A percentile compares a stretch with the other conserved stretches of the same genome.
Conservation (phyloP, 2,329 filamentous ascomycete genomes). For the Aotearoamyces nothofagi region DNA sequence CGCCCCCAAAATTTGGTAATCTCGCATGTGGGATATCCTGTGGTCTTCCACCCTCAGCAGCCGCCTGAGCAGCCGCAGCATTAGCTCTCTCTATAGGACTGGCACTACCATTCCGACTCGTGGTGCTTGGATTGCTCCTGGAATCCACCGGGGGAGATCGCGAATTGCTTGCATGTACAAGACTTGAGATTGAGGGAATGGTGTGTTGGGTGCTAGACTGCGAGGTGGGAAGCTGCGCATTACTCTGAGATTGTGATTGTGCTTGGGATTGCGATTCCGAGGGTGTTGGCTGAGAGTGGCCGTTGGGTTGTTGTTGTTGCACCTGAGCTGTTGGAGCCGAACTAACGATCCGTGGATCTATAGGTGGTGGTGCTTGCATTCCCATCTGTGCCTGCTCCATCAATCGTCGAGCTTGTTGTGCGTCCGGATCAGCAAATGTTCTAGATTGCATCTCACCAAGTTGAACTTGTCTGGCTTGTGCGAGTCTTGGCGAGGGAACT, state of each 20-base stretch:
- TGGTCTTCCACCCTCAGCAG: slow-evolving; percentile 20
- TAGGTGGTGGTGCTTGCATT: slow-evolving; percentile 10
- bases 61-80: slow-evolving; percentile 1
- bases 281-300: neutral
- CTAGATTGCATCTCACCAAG: too few species aligned
- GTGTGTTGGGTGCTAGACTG: neutral
- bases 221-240: neutral
- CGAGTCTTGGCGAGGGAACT: slow-evolving; percentile 21
- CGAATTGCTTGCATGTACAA: slow-evolving; percentile 17
- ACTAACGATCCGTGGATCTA: slow-evolving; percentile 2
- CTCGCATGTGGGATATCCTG: slow-evolving; percentile 41
- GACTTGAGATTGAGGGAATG: slow-evolving; percentile 9
- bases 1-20: slow-evolving; percentile 35
- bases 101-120: slow-evolving; percentile 13
- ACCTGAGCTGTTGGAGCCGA: neutral
- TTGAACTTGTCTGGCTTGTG: slow-evolving; percentile 23
- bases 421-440: slow-evolving; percentile 21
- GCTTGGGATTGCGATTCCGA: neutral
- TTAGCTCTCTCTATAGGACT: slow-evolving; percentile 15
- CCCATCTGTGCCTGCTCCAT: slow-evolving; percentile 16
- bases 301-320: slow-evolving; percentile 1
- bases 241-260: neutral
- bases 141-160: slow-evolving; percentile 10
- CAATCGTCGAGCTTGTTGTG: slow-evolving; percentile 8
- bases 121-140: slow-evolving; percentile 16